Evolutionary conservation across 495 filamentous ascomycete species (phyloP), one percentile per base, ranked within the genome.

Genomic region (Schizothecium vesticola): DNA sequence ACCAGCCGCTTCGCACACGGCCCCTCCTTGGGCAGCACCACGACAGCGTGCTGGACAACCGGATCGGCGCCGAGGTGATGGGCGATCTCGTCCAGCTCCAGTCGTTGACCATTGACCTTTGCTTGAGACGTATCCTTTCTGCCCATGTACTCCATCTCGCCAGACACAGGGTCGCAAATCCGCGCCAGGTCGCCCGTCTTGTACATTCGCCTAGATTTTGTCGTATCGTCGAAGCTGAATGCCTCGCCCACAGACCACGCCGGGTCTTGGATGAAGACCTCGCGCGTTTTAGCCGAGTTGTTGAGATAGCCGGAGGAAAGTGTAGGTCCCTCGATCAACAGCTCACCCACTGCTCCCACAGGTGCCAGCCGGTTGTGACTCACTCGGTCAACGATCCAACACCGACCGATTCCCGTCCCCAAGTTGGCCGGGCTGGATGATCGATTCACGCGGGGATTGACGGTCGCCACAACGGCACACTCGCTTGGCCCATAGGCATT

Each of bases 161-260:
- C 84, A 16, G 73, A 76, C 2, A 31, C 43, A 24, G 65, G 82
- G 60, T 85, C 82, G 55, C 77, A 72, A 61, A 88, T 85, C 26
- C 82, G 80, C 12, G 84, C 85, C 55, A 88, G 70, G 64, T 89
- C 86, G 11, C 86, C 86, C 1, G 87, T 88, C 75, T 86, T 87
- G 77, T 88, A 88, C 51, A 88, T 72, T 3, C 71, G 67, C 4
- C 71, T 66, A 7, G 67, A 26, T 13, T 11, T 28, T 11, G 71
- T 71, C 1, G 31, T 11, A 22, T 71, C 65, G 10, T 64, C 59
- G 51, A 68, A 69, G n/a, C 64, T 24, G n/a, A 76, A 26, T 12
- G 9, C 22, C 6, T 61, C 26, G 22, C 75, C 67, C 11, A 69
- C 68, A 19, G 79, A 76, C 77, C 80, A 82, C 0, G 70, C 67